Base-by-base conservation (phyloP, 805 yeast species). In the Kuraishia hungarica region DNA sequence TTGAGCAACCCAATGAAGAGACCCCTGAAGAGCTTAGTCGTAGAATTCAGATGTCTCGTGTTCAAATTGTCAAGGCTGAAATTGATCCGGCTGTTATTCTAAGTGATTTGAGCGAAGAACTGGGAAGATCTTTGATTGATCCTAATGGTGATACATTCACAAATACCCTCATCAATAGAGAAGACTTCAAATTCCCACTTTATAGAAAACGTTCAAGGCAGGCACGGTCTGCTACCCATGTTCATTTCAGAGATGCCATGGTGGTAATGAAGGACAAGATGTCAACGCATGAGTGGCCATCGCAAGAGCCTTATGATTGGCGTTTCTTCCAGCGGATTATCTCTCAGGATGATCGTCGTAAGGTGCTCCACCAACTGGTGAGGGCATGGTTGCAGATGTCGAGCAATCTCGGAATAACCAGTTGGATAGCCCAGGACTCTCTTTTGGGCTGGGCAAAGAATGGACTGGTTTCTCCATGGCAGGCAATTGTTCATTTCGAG, bases 401-500 rank as follows among this genome's bases (percentile, higher is more conserved):
- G n/a, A 63, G 66, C 21, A 65, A 74, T 2, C 67, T 72, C 52
- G 79, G 78, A 1, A 56, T 80, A 3, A 64, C 72, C 3, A 72
- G 83, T 2, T 82, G 85, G 87, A 65, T 82, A 6, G 83, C 84
- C 0, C 87, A 83, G 62, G 88, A 87, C 1, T 66, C 85, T 1
- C 67, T 82, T 48, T 71, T 81, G 26, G 80, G 84, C 11, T 81
- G 84, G 78, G 70, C 78, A 57, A 82, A 84, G 78, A 80, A 81
- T 62, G 86, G 87, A 0, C 56, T 76, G 47, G 60, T 78, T 10
- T 70, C 78, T 53, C 83, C 84, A 1, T 80, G 83, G 83, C 83
- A 80, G 58, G 69, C 67, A 26, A 74, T 75, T 28, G 71, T 74
- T 23, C 82, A 72, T 59, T 77, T 80, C 49, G 84, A 81, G 63